phyloP scores from a whole-genome alignment of 2,329 filamentous ascomycete genomes.

The Neofusicoccum laricinum region DNA sequence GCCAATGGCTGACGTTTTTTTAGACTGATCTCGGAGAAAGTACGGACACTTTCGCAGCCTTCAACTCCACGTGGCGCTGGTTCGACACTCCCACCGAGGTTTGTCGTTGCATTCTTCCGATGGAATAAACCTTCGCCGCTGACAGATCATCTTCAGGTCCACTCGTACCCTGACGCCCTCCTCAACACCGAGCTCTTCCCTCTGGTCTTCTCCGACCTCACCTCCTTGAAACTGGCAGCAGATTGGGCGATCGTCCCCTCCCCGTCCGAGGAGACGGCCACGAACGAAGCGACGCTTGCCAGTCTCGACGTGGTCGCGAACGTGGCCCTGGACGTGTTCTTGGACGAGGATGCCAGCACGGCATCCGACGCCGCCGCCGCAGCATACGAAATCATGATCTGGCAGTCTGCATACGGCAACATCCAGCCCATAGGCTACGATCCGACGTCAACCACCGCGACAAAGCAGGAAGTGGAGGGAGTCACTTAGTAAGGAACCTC shows the following conservation, averaged over 20 bases:
- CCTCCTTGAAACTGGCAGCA: not conserved
- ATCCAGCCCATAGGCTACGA: conserved; percentile 13
- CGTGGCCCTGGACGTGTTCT: conserved; percentile 18
- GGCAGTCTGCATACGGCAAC: conserved; percentile 15
- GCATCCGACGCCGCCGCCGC: conserved; percentile 10
- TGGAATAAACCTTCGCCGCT: not conserved
- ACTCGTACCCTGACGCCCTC: conserved; percentile 16
- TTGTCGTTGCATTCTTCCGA: not conserved
- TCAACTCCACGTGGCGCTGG: conserved; percentile 18
- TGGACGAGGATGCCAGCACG: conserved; percentile 4
- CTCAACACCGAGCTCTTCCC: conserved; percentile 14
- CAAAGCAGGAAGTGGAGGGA: not conserved
- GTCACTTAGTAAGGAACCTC: conserved; percentile 13
- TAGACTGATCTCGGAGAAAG: conserved; percentile 1
- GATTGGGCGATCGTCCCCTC: conserved; percentile 14
- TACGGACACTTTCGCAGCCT: conserved; percentile 4
- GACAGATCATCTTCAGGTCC: not conserved
- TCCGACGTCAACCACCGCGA: not conserved
- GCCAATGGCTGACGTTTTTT: not conserved
- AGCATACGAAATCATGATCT: conserved; percentile 18
- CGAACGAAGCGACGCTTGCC: conserved; percentile 1
- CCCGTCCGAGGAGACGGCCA: not conserved
- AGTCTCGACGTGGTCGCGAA: conserved; percentile 12
- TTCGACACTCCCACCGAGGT: not conserved
- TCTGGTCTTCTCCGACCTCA: conserved; percentile 5